phyloP scores from a whole-genome alignment of 805 yeast species.

The Saturnispora silvae region DNA sequence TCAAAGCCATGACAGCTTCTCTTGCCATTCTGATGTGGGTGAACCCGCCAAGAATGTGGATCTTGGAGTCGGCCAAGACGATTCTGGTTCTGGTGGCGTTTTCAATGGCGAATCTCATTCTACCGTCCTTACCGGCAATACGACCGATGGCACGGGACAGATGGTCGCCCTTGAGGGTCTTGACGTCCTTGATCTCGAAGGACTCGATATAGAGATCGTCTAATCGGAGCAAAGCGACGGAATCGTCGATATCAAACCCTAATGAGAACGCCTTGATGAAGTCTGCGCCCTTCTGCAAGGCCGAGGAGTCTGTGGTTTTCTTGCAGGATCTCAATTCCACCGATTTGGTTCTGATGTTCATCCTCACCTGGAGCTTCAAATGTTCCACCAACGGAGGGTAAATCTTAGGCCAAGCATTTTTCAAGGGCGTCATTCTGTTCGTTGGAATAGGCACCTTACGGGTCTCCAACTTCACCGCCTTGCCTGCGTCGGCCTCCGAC shows the following conservation, averaged over 20 bases:
- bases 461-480: constrained; percentile 68
- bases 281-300: constrained; percentile 96
- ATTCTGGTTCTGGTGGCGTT: constrained; percentile 97
- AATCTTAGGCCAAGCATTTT: constrained; percentile 83
- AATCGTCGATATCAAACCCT: constrained; percentile 95
- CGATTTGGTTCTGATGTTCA: constrained; percentile 80
- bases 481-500: constrained; percentile 53
- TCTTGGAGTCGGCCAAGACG: constrained; percentile 92
- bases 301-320: constrained; percentile 84
- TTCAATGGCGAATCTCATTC: constrained; percentile 96
- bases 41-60: constrained; percentile 94
- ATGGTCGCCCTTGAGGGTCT: constrained; percentile 92
- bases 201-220: constrained; percentile 97
- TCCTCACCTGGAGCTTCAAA: constrained; percentile 87
- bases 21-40: constrained; percentile 98
- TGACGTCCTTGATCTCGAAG: constrained; percentile 93
- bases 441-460: constrained; percentile 94
- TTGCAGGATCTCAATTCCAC: constrained; percentile 80
- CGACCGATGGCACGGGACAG: constrained; percentile 97
- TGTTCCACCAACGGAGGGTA: constrained; percentile 95
- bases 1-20: constrained; percentile 88
- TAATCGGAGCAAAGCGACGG: constrained; percentile 84
- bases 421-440: constrained; percentile 91
- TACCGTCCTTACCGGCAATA: constrained; percentile 99
- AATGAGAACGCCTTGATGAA: constrained; percentile 90